A percentile compares a stretch with the other conserved stretches of the same genome.
phyloP scores from a whole-genome alignment of 2,329 filamentous ascomycete genomes.

The Leptographium wingfieldii region DNA sequence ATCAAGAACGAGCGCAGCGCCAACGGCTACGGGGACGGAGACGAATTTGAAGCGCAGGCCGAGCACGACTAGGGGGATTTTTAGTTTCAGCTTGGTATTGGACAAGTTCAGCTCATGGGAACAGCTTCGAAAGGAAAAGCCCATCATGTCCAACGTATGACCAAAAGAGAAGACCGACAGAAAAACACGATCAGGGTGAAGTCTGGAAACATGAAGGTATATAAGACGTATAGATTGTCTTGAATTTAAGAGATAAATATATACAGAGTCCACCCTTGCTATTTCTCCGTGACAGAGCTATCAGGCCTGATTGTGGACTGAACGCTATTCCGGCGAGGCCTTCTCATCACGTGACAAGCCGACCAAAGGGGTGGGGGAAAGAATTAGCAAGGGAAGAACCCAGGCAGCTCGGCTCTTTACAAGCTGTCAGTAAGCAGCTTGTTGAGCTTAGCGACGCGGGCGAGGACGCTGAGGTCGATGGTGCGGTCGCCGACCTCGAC shows the following conservation, averaged over 20 bases:
- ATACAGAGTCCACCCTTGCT: background rate
- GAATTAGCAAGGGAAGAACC: background rate
- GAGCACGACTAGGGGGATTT: background rate
- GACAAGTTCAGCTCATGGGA: too few relatives aligned
- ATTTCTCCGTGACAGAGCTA: background rate
- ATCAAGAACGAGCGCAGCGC: conserved; percentile 46
- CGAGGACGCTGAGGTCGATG: conserved; percentile 91
- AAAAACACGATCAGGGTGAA: background rate
- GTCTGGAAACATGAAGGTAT: background rate
- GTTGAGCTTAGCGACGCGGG: conserved; percentile 97
- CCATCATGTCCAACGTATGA: too few relatives aligned
- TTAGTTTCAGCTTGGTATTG: background rate
- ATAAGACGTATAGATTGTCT: background rate
- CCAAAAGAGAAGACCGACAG: too few relatives aligned
- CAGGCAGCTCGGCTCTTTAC: conserved; percentile 40
- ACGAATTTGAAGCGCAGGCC: conserved; percentile 34
- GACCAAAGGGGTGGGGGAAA: background rate
- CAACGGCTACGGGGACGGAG: conserved; percentile 26
- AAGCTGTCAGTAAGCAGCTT: conserved; percentile 93
- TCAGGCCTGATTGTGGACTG: background rate
- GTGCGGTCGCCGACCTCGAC: conserved; percentile 97
- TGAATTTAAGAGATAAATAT: background rate
- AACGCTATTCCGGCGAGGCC: too few relatives aligned
- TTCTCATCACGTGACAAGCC: too few relatives aligned
- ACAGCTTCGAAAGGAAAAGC: too few relatives aligned